phyloP scores from a whole-genome alignment of 2,329 filamentous ascomycete genomes.

The Delphinella strobiligena region DNA sequence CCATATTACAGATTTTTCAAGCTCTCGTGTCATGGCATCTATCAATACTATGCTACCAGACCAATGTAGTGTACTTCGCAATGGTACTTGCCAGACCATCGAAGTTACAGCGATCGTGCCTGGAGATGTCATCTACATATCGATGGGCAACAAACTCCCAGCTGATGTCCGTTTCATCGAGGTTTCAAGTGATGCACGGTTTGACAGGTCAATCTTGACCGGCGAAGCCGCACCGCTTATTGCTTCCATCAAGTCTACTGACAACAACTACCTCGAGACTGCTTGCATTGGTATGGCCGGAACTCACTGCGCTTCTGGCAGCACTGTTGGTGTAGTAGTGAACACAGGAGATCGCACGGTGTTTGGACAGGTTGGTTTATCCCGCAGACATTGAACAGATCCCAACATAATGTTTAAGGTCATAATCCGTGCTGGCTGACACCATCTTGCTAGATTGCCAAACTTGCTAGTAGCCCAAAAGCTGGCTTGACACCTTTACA shows the following conservation, averaged over 20 bases:
- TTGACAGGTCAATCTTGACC: slow-evolving; percentile 63
- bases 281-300: slow-evolving; percentile 65
- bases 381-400: neutral
- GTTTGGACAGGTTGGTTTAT: slow-evolving; percentile 47
- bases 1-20: slow-evolving; percentile 62
- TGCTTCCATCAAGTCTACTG: slow-evolving; percentile 53
- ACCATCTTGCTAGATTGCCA: slow-evolving; percentile 38
- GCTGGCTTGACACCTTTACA: slow-evolving; percentile 57
- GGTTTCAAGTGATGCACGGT: slow-evolving; percentile 55
- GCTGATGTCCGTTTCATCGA: slow-evolving; percentile 62
- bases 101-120: slow-evolving; percentile 49
- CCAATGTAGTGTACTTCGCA: slow-evolving; percentile 52
- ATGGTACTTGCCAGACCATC: slow-evolving; percentile 34
- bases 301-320: slow-evolving; percentile 65
- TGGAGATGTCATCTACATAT: slow-evolving; percentile 57
- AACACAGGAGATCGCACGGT: slow-evolving; percentile 62
- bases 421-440: too few relatives aligned
- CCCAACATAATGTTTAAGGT: neutral
- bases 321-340: slow-evolving; percentile 54
- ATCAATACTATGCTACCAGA: slow-evolving; percentile 74
- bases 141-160: slow-evolving; percentile 60
- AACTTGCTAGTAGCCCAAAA: slow-evolving; percentile 58
- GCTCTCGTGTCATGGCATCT: slow-evolving; percentile 63
- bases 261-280: slow-evolving; percentile 66
- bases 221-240: slow-evolving; percentile 38